Evolutionary conservation across 129 eudicot genomes (phyloP).

Genomic region (sunflower (Helianthus annuus)): HanXRQr2.0-SUNRISE NC_035446.2:105554479-105554978

Average conservation of each 20-base stretch:
- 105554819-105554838: background rate
- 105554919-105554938: constrained; percentile 89
- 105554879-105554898: constrained; percentile 99
- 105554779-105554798: constrained; percentile 20
- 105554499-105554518: constrained; percentile 33
- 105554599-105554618: background rate
- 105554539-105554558: constrained; percentile 98
- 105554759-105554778: constrained; percentile 99
- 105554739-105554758: constrained; percentile 98
- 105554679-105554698: constrained; percentile 28
- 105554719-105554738: constrained; percentile 82
- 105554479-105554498: constrained; percentile 20
- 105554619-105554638: background rate
- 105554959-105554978: constrained; percentile 98
- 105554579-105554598: constrained; percentile 52
- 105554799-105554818: background rate
- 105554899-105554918: constrained; percentile 99
- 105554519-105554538: constrained; percentile 90
- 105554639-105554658: background rate
- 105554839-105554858: background rate
- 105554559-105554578: constrained; percentile 98
- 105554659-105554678: background rate
- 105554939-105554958: constrained; percentile 98
- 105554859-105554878: constrained; percentile 35
- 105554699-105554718: constrained; percentile 62